Evolutionary conservation across 768 basidiomycete genomes (phyloP), one percentile per base, ranked within the genome.

Genomic region (Lentinula detonsa): DNA sequence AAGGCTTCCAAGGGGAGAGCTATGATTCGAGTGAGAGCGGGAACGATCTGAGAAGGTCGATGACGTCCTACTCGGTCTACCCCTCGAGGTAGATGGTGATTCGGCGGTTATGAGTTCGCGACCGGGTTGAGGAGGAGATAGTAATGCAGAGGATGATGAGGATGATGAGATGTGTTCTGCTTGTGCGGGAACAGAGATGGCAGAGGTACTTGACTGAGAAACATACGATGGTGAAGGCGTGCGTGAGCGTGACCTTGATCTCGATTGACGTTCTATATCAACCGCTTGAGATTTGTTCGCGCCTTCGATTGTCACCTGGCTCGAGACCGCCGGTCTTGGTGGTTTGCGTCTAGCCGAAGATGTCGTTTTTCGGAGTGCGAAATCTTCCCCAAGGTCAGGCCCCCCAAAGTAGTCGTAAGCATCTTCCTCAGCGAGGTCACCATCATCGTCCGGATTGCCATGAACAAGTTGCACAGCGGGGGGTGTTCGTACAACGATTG

Each of bases 391-490:
- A 13, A 85, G 73, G 67, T 85, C 83, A 8, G 85, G 79, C 1
- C 81, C 84, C 9, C 73, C 80, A 65, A 86, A 86, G 70, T 84
- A 84, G 66, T 87, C 84, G 64, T 81, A 83, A 15, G 81, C 81
- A 63, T 76, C 76, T 42, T 71, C 70, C 33, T 72, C 71, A 1
- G 66, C 69, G 8, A 61, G 60, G 39, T 53, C 81, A 63, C 76
- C 75, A 43, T 70, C 71, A 1, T 65, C 68, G 45, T 53, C 48
- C 34, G 63, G 51, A 33, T 16, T 18, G 7, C 49, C 61, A 42
- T 31, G 49, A 21, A 8, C 59, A 13, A 23, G 58, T 28, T 60
- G 5, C n/a, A 71, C 62, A 23, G 67, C 65, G 2, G 62, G 69
- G 31, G 69, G 69, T 39, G 69, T 65, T 7, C 62, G 50, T 6